These are phyloP conservation scores for Pelargonium myrrhifolium DNA, from an alignment of 441 rosid genomes.

Conservation along the genomic window DNA sequence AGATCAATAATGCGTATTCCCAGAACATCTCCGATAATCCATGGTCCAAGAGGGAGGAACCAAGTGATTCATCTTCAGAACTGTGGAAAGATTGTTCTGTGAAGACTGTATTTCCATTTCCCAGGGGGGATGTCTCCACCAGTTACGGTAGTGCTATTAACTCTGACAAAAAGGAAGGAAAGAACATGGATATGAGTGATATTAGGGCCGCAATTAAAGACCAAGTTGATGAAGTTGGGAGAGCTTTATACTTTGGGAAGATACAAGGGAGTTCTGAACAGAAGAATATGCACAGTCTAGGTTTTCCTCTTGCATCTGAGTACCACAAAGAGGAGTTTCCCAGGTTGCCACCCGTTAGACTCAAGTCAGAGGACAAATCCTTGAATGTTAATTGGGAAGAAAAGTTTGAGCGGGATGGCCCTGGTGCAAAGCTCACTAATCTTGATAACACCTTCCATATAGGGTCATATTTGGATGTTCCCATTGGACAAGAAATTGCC, in stretches of 20 bases:
- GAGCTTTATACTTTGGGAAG: constrained; percentile 54
- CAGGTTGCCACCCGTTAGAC: constrained; percentile 77
- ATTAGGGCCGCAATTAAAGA: constrained; percentile 58
- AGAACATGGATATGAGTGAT: constrained; percentile 43
- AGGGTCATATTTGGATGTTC: constrained; percentile 83
- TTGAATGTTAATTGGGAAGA: constrained; percentile 65
- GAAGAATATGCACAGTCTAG: constrained; percentile 32
- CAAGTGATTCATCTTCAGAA: constrained; percentile 37
- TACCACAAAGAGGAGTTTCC: constrained; percentile 70
- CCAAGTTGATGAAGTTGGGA: constrained; percentile 80
- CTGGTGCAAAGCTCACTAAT: constrained; percentile 39
- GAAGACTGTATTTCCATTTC: constrained; percentile 59
- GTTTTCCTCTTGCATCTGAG: constrained; percentile 43
- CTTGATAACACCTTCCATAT: constrained; percentile 54
- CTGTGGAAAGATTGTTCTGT: constrained; percentile 74
- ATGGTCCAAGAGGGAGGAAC: constrained; percentile 51
- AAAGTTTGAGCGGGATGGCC: constrained; percentile 60
- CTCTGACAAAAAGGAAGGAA: constrained; percentile 56
- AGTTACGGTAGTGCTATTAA: constrained; percentile 27
- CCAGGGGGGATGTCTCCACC: constrained; percentile 42
- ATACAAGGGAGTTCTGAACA: constrained; percentile 45
- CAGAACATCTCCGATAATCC: constrained; percentile 37
- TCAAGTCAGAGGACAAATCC: constrained; percentile 79
- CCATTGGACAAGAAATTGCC: constrained; percentile 79
- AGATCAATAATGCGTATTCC: constrained; percentile 26